phyloP scores from a whole-genome alignment of 2,329 filamentous ascomycete species.

The Fusarium graminum region DNA sequence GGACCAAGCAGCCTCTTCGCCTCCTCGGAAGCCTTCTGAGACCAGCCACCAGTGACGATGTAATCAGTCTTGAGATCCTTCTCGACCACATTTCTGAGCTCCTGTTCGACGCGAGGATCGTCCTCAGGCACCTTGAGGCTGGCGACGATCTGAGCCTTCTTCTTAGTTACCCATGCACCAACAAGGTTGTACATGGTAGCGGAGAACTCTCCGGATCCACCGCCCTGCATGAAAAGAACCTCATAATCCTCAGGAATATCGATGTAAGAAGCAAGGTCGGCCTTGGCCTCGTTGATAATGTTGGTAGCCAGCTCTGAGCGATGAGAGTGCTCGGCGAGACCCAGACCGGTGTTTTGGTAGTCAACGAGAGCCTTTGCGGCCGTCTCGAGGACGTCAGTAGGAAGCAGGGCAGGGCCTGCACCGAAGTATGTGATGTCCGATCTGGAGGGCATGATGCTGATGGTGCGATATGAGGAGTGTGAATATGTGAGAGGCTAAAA shows the following conservation, averaged over 20 bases:
- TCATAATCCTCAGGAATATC: conserved; percentile 90
- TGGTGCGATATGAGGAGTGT: conserved; percentile 16
- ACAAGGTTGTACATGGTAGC: conserved; percentile 88
- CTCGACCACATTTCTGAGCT: conserved; percentile 73
- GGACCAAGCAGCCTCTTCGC: conserved; percentile 81
- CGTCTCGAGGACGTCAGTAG: conserved; percentile 81
- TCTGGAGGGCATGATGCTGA: conserved; percentile 73
- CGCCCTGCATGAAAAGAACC: conserved; percentile 87
- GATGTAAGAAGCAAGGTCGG: conserved; percentile 77
- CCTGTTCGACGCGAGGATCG: conserved; percentile 66
- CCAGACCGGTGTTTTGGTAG: conserved; percentile 83
- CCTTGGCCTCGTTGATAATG: conserved; percentile 84
- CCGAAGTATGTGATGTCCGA: conserved; percentile 88
- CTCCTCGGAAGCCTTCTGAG: conserved; percentile 88
- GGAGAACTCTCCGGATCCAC: conserved; percentile 88
- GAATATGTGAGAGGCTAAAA: conserved; percentile 28
- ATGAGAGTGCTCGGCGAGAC: conserved; percentile 91
- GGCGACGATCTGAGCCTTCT: conserved; percentile 70
- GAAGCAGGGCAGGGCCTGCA: conserved; percentile 88
- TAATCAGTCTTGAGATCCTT: conserved; percentile 87
- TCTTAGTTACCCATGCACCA: conserved; percentile 81
- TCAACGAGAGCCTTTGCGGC: conserved; percentile 84
- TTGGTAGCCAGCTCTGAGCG: conserved; percentile 82
- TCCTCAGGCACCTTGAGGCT: conserved; percentile 63
- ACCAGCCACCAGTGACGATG: conserved; percentile 89